Base-by-base conservation (phyloP, 164 flowering plant species). In the Annona squamosa region DNA sequence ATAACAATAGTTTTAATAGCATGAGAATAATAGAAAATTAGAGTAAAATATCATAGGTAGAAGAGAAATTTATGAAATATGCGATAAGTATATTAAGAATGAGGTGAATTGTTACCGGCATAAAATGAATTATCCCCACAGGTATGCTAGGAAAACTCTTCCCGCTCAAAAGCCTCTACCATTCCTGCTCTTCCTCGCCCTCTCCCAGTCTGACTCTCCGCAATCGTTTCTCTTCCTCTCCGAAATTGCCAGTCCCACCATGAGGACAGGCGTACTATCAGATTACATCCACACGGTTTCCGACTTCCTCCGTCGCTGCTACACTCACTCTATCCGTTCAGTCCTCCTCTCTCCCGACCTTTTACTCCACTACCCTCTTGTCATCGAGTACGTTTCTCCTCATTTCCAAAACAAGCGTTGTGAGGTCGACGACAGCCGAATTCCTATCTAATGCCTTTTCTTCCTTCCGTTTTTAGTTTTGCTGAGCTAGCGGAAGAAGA, bases 361-460 rank as follows among this genome's bases (percentile, higher is more conserved):
- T 44, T 79, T 87, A 73, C 88, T 89, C 71, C 96, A 93, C 72
- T 91, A 87, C 82, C 86, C 97, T 80, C 83, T 93, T 70, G 73
- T 67, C 68, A 73, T 93, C 81, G 90, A 88, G 98, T 93, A 82
- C 48, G 78, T 48, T 17, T 43, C 6, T 59, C 13, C 45, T 66
- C 59, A n/a, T 44, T 42, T 37, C 45, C 46, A 44, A 46, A 26
- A 63, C 46, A 13, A 17, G 26, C 37, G 37, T 26, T 26, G 37
- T 26, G 37, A 26, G 37, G 37, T 26, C 37, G 37, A 48, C 16
- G 1, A 7, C 45, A 0, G 41, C 18, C 9, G 45, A 44, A 43
- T 43, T 48, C 12, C 13, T 18, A 0, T 61, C 5, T 4, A 10
- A 59, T 3, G 18, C 56, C 41, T 48, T 74, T 19, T 59, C 37